Evolutionary conservation across 2,329 filamentous ascomycete genomes (phyloP).

Genomic region (Ilyonectria sp.): DNA sequence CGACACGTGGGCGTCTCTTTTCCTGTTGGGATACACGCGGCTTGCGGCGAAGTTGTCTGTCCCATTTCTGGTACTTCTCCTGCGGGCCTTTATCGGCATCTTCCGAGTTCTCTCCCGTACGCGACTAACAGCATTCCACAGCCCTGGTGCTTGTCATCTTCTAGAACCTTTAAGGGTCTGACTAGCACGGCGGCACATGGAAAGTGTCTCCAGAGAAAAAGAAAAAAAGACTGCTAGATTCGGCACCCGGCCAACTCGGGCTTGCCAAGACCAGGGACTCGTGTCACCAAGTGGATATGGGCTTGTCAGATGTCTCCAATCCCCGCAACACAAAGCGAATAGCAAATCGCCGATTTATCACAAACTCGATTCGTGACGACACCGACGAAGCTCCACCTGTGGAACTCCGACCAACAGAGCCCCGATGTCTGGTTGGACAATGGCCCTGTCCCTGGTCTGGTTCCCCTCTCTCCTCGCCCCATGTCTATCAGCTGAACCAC

Average conservation of each 20-base stretch:
- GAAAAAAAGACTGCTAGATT: not conserved
- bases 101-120: not conserved
- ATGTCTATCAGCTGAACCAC: not conserved
- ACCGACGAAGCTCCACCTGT: not conserved
- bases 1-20: too few species aligned
- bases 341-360: not conserved
- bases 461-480: slow-evolving; percentile 1
- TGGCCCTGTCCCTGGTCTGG: not conserved
- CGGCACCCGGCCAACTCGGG: not conserved
- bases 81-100: not conserved
- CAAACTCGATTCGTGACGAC: not conserved
- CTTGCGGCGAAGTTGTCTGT: not conserved
- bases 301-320: not conserved
- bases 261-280: not conserved
- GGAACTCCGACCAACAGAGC: not conserved
- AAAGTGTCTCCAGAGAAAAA: not conserved
- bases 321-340: not conserved
- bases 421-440: not conserved
- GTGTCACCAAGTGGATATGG: not conserved
- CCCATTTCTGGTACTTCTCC: too few species aligned
- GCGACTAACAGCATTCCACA: not conserved
- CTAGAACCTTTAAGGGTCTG: not conserved
- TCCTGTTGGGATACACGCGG: not conserved
- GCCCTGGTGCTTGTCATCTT: not conserved
- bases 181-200: not conserved